A percentile compares a stretch with the other conserved stretches of the same genome.
phyloP scores from a whole-genome alignment of 75 land plant species.

The Chamaecyparis obtusa region DNA sequence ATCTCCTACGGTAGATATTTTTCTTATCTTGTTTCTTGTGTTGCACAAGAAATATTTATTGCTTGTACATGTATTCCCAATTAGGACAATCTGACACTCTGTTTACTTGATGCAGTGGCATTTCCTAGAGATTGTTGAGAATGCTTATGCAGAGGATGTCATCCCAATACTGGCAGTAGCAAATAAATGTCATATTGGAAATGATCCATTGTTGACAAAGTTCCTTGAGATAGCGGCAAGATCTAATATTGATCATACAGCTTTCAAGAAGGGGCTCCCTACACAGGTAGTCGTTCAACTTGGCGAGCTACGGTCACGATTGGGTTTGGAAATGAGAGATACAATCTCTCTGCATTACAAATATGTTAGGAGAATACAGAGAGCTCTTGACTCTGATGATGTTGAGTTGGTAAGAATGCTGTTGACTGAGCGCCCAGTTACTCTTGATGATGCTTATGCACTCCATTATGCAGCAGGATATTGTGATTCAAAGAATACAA shows the following conservation, averaged over 20 bases:
- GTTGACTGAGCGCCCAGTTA: conserved; percentile 34
- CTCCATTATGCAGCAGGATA: conserved; percentile 66
- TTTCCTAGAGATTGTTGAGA: conserved; percentile 54
- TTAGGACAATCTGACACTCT: background rate
- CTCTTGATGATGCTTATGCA: conserved; percentile 50
- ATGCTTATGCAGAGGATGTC: conserved; percentile 68
- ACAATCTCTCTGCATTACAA: conserved; percentile 14
- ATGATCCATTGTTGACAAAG: conserved; percentile 27
- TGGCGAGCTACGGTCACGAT: conserved; percentile 17
- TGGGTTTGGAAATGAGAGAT: background rate
- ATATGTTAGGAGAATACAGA: conserved; percentile 66
- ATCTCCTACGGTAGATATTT: background rate
- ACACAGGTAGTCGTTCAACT: conserved; percentile 30
- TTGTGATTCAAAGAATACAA: conserved; percentile 48
- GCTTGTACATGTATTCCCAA: background rate
- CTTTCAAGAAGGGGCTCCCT: conserved; percentile 73
- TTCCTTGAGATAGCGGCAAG: conserved; percentile 56
- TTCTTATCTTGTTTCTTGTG: conserved; percentile 2
- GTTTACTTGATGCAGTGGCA: conserved; percentile 55
- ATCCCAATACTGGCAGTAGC: conserved; percentile 64
- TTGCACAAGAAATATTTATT: background rate
- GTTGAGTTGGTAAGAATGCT: conserved; percentile 55
- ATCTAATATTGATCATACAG: conserved; percentile 51
- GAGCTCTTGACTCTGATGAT: conserved; percentile 72
- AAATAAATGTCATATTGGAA: conserved; percentile 20